phyloP scores from a whole-genome alignment of 305 asterid genomes.

The Andrographis paniculata region DNA sequence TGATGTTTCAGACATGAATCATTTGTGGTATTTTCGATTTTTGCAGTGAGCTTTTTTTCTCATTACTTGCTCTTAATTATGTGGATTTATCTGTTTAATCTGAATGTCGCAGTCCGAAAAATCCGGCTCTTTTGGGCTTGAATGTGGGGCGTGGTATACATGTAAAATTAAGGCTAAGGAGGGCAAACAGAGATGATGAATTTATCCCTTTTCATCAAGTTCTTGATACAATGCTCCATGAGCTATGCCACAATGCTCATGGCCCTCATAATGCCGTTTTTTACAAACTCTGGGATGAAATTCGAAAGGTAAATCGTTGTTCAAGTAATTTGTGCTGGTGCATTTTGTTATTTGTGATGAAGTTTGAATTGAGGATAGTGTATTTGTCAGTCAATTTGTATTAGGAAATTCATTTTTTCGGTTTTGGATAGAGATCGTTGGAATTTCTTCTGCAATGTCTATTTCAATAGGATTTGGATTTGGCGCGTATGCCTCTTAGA shows the following conservation, averaged over 20 bases:
- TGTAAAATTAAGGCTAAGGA: constrained; percentile 82
- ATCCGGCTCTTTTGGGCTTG: constrained; percentile 54
- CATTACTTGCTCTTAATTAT: background rate
- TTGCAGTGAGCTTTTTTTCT: too few relatives aligned
- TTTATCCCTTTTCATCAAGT: constrained; percentile 65
- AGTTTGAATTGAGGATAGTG: background rate
- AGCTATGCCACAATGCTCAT: constrained; percentile 82
- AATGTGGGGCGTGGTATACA: constrained; percentile 72
- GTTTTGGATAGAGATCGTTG: too few relatives aligned
- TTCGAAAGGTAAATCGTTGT: constrained; percentile 54
- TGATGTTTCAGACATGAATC: too few relatives aligned
- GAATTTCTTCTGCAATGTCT: too few relatives aligned
- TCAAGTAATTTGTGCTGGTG: background rate
- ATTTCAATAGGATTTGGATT: too few relatives aligned
- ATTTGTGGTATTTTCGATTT: too few relatives aligned
- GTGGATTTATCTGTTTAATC: constrained; percentile 3
- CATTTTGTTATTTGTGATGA: background rate
- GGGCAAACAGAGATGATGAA: constrained; percentile 58
- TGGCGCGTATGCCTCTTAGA: too few relatives aligned
- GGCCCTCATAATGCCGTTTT: constrained; percentile 85
- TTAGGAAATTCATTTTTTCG: too few relatives aligned
- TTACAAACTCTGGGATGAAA: constrained; percentile 94
- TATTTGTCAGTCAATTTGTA: background rate
- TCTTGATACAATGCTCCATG: constrained; percentile 94
- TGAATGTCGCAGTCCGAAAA: constrained; percentile 54